Evolutionary conservation across 768 basidiomycete genomes (phyloP), one percentile per base, ranked within the genome.

Genomic region (Macrolepiota dolichaula): DNA sequence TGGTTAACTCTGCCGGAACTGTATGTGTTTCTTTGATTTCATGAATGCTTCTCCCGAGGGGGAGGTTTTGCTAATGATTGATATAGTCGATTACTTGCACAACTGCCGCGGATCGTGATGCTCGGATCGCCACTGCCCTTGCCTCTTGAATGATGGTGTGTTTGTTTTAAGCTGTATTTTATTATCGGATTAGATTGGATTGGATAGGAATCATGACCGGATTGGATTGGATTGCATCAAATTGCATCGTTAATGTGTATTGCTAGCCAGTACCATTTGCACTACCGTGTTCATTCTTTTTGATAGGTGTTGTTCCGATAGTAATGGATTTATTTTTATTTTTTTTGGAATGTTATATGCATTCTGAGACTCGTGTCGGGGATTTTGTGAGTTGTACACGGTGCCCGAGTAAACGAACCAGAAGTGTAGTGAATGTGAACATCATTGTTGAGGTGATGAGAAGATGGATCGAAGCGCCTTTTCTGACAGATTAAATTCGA

Each of bases 1-100:
- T 86, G 25, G 83, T 85, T 58, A 83, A 84, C 71, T 74, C 70
- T 32, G 59, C 76, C 11, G 85, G 84, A 44, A 84, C 83, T 9
- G 61, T 62, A 25, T 15, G 55, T 22, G 19, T 13, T 24, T 42
- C 19, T 27, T 11, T 27, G 17, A 4, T 51, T 54, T 19, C 19
- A 32, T 11, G 12, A 4, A 42, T 6, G 19, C 13, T 13, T 27
- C 13, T 19, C n/a, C n/a, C n/a, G n/a, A n/a, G n/a, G n/a, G n/a
- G n/a, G n/a, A 35, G 5, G 15, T 17, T 42, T 29, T 27, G 12
- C 32, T 42, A 17, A 22, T 27, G 12, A 35, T 29, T 1, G 9
- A 2, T 25, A 36, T 40, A 61, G 61, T 80, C 78, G 5, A 73
- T 85, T 62, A 73, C 80, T 12, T 86, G 84, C 71, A 77, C 76